Percentiles rank a stretch among this genome's conserved stretches.
Conservation (phyloP, 2,329 filamentous ascomycete species). For the Penicillium freii region DNA sequence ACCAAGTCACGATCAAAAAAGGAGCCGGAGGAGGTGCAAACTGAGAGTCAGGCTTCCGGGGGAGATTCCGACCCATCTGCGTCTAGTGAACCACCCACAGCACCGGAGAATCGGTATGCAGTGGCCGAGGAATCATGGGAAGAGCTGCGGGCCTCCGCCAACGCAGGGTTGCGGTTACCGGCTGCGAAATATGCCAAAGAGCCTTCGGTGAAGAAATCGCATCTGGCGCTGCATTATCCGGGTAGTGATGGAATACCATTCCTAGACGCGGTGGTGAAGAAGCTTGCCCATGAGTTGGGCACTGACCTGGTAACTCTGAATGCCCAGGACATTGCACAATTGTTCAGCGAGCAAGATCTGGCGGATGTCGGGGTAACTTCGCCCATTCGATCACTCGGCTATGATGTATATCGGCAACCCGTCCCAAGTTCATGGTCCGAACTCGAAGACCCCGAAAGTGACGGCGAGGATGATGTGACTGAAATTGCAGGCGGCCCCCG, state of each 20-base stretch:
- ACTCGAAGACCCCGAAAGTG: constrained; percentile 48
- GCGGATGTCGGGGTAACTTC: constrained; percentile 35
- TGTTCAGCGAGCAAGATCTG: constrained; percentile 44
- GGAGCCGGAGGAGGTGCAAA: constrained; percentile 16
- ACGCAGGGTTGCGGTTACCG: constrained; percentile 50
- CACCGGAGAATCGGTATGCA: constrained; percentile 35
- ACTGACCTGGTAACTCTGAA: constrained; percentile 45
- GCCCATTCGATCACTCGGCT: constrained; percentile 49
- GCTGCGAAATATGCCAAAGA: constrained; percentile 42
- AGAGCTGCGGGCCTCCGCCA: constrained; percentile 52
- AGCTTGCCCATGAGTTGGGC: constrained; percentile 58
- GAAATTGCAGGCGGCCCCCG: constrained; percentile 20
- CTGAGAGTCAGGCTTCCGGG: constrained; percentile 20
- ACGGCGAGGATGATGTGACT: constrained; percentile 43
- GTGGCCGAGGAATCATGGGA: constrained; percentile 44
- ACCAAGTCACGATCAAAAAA: constrained; percentile 18
- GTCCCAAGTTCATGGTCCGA: constrained; percentile 34
- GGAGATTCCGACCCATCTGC: constrained; percentile 26
- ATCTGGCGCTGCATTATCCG: constrained; percentile 60
- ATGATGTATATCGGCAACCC: constrained; percentile 52
- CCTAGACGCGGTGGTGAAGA: constrained; percentile 61
- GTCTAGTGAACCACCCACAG: constrained; percentile 16
- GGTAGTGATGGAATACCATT: constrained; percentile 54
- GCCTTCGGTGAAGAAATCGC: constrained; percentile 53
- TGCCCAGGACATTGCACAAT: constrained; percentile 47